Evolutionary conservation across 805 yeast species (phyloP), one percentile per base, ranked within the genome.

Genomic region (Scheffersomyces amazonensis): DNA sequence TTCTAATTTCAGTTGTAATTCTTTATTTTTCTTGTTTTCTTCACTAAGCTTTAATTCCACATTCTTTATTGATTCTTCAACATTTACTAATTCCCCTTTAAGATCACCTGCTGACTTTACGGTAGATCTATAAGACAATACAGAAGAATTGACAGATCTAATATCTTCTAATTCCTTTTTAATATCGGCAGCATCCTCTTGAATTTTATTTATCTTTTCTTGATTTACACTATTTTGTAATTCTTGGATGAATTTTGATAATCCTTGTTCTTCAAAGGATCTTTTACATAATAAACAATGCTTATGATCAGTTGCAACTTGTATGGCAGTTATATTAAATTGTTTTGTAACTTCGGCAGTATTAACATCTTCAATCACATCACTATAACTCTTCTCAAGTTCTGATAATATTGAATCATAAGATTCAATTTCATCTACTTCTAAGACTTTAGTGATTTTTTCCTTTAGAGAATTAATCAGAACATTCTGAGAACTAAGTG

Each of bases 271-370:
- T 12, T 74, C 75, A 59, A 89, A 85, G 10, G 73, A 67, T 35
- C 95, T 69, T 15, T 76, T 75, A 58, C 98, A 91, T 31, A 90
- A 63, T 31, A 81, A 63, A 58, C 97, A 91, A 34, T 76, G 68
- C 9, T 80, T 71, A 7, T 74, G 70, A 3, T 55, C 51, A 19
- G 76, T 62, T 0, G 95, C 93, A 29, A 75, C 58, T 21, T 77
- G 74, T 9, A 85, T 60, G 0, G 96, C 96, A 31, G 76, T 77
- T 16, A 70, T 60, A 51, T 86, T 88, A 60, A 83, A 89, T 30
- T 77, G 77, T 18, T 78, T 65, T 0, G 90, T 81, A 2, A 88
- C 85, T 31, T 78, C 80, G 21, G 75, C 75, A 46, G 86, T 79
- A 52, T 87, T 87, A 22, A 78, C 54, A 39, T 83, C 81, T 44